Evolutionary conservation across 2,329 filamentous ascomycete species (phyloP).

Genomic region (Microsporum canis): DNA sequence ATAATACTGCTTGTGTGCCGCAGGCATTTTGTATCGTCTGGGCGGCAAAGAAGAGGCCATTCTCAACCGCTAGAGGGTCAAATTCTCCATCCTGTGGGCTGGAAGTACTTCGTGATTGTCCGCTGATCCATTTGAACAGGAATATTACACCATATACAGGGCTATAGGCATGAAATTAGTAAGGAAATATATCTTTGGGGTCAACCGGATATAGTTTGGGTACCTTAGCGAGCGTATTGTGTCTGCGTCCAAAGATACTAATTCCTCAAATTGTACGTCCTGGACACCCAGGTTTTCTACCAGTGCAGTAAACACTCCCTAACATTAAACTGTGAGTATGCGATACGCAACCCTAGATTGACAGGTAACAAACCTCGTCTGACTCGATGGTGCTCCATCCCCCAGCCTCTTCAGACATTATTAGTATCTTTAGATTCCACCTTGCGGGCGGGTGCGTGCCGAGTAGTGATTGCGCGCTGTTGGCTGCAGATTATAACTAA

Average conservation of each 20-base stretch:
- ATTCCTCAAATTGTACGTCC: conserved; percentile 92
- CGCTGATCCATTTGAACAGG: conserved; percentile 71
- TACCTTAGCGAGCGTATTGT: conserved; percentile 36
- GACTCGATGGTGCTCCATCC: conserved; percentile 98
- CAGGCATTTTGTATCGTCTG: conserved; percentile 99
- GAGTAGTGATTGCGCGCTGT: not conserved
- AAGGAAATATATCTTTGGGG: conserved; percentile 5
- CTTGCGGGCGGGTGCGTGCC: not conserved
- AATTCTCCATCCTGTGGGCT: conserved; percentile 71
- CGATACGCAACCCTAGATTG: not conserved
- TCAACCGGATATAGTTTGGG: not conserved
- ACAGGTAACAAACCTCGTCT: conserved; percentile 59
- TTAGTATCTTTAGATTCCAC: not conserved
- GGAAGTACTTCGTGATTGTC: conserved; percentile 53
- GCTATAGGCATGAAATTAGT: conserved; percentile 28
- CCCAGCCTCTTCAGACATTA: conserved; percentile 51
- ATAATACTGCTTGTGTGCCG: conserved; percentile 88
- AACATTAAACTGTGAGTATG: conserved; percentile 6
- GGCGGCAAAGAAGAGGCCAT: conserved; percentile 74
- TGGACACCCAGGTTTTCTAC: conserved; percentile 86
- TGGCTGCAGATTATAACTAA: not conserved
- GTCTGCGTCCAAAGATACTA: conserved; percentile 74
- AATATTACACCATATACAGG: conserved; percentile 94
- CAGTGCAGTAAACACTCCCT: conserved; percentile 95
- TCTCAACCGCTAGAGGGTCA: conserved; percentile 61